Evolutionary conservation across 345 rosid genomes (phyloP), one percentile per base, ranked within the genome.

Genomic region (Streptanthus diversifolius): DNA sequence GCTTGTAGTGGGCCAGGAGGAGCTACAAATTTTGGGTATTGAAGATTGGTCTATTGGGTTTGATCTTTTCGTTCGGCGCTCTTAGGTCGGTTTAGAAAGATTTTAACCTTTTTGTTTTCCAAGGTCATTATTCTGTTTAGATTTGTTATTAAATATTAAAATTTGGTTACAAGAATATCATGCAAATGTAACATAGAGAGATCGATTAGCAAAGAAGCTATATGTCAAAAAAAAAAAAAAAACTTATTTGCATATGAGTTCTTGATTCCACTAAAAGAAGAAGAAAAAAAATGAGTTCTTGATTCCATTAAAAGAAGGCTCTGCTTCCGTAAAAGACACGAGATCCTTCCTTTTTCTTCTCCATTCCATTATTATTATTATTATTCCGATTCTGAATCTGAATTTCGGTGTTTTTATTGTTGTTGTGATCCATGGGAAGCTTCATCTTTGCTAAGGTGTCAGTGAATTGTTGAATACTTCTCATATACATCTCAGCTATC

Each of bases 401-500:
- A 54, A 7, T 74, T 55, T 61, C 10, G 27, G 47, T 39, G 41
- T 36, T 71, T 35, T 30, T 56, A 35, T 22, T 71, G 30, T 83
- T 88, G 73, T 81, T 90, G 5, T 85, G 83, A 75, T 93, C 88
- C 90, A 91, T 85, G 0, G 96, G 98, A 14, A 93, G 95, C 82
- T 91, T 91, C 97, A 93, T 91, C 35, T 93, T 86, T 3, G 92
- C 91, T 63, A 93, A 79, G 21, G 98, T 91, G 58, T 93, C 98
- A 0, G 96, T 89, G 19, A 89, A 90, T 63, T 90, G 96, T 9
- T 90, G 93, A 96, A 93, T 87, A 63, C 97, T 93, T 59, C 90
- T 93, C 97, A 93, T 93, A 83, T 93, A 93, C 95, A 93, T 88
- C 71, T 91, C 97, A 33, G 90, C 97, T 70, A 89, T 95, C 66